Percentiles rank a stretch among this genome's conserved stretches.
phyloP scores from a whole-genome alignment of 2,329 filamentous ascomycete species.

The Fusarium staphyleae region DNA sequence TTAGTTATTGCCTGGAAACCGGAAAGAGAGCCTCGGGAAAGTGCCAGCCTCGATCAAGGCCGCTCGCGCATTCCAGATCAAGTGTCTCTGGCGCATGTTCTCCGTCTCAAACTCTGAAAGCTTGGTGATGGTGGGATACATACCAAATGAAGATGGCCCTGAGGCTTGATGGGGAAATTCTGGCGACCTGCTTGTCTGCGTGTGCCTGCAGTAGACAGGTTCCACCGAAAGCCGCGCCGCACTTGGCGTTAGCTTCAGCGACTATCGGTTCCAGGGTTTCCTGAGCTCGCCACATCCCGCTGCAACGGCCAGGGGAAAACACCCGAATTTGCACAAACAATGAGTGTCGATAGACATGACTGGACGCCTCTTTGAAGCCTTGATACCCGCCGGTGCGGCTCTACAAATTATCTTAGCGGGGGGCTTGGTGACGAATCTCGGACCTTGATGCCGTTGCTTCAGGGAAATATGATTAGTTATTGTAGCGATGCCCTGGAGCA shows the following conservation, averaged over 20 bases:
- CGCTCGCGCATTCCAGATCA: conserved; percentile 25
- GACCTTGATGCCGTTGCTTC: conserved; percentile 13
- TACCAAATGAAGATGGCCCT: conserved; percentile 8
- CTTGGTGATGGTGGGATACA: conserved; percentile 6
- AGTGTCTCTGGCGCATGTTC: conserved; percentile 28
- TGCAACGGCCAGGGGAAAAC: conserved; percentile 5
- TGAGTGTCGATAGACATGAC: conserved; percentile 2
- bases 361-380: conserved; percentile 24
- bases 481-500: background rate
- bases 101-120: conserved; percentile 7
- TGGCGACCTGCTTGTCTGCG: conserved; percentile 6
- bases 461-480: conserved; percentile 6
- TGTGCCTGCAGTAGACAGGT: conserved; percentile 31
- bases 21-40: conserved; percentile 21
- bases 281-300: conserved; percentile 22
- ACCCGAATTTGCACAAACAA: conserved; percentile 17
- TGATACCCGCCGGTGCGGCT: conserved; percentile 1
- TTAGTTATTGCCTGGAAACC: background rate
- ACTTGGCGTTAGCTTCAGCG: conserved; percentile 26
- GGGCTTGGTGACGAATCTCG: background rate
- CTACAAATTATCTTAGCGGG: background rate
- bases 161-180: background rate
- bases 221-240: conserved; percentile 7
- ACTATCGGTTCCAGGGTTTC: conserved; percentile 31
- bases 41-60: background rate